Base-by-base conservation (phyloP, 495 filamentous ascomycete genomes). In the Platismatia glauca region DNA sequence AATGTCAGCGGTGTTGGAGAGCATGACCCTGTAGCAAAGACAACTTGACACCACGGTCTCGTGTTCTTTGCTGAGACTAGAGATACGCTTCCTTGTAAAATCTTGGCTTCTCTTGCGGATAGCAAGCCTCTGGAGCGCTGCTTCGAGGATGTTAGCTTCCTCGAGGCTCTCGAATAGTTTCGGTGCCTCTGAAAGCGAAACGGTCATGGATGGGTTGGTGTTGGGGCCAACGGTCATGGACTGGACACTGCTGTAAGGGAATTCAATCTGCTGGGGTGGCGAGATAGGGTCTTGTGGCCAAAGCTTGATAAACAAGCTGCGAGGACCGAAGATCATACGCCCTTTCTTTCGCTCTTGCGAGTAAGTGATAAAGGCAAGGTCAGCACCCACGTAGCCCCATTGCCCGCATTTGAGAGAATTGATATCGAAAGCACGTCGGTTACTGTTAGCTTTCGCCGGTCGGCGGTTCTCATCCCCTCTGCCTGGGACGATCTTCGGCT, bases 391-490 rank as follows among this genome's bases (percentile, higher is more conserved):
- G 56, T 81, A 84, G 37, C 68, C 67, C 68, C 79, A 80, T 58
- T 79, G 71, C 4, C 84, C 84, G 66, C 81, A 86, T 15, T 71
- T 75, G 9, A 81, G 55, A 38, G 18, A 68, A 35, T 3, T 50
- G 48, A 58, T 58, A 24, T 66, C 27, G 29, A 64, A 68, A 16
- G 48, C 48, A 53, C 60, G 57, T 22, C 58, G 63, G 29, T 48
- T 43, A 4, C 20, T 12, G 29, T 48, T 43, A 4, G 18, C 8
- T 3, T 24, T 22, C 20, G 55, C 29, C 22, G 33, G 16, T 31
- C 57, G 39, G 39, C n/a, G 37, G 9, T n/a, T 38, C 5, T 22
- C 29, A 24, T 55, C 27, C 9, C 29, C 35, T 34, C 27, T 57
- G 11, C 38, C 34, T 15, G 55, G 63, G 12, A 62, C 65, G 18